Base-by-base conservation (phyloP, 164 flowering plant species). In the Vitis rupestris region DNA sequence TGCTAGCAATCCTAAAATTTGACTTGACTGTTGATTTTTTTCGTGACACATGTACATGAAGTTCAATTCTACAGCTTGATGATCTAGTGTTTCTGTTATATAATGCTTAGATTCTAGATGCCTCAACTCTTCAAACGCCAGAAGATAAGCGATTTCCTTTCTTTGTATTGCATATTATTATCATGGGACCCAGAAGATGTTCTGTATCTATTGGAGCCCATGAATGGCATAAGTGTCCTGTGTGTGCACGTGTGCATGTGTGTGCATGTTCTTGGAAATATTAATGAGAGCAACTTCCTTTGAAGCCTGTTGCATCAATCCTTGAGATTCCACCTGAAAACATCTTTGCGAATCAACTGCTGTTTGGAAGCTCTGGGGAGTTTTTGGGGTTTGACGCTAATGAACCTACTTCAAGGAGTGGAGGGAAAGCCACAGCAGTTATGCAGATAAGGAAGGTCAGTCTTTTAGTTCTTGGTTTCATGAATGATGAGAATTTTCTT, bases 381-480 rank as follows among this genome's bases (percentile, higher is more conserved):
- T 96, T 86, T 80, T 14, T 67, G 69, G 97, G 98, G 57, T 95
- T 93, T 75, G 99, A 96, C 70, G 66, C 66, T 30, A 82, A 84
- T 52, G 99, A 96, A 71, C 97, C 92, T 57, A 96, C 99, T 70
- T 93, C 99, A 69, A 85, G 91, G 73, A 93, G 99, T 82, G 99
- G 97, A 48, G 99, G 99, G 66, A 96, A 96, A 86, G 93, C 99
- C 56, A 74, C 75, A 65, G 98, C 97, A 50, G 98, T 96, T 70
- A 86, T 88, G 73, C 81, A 86, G 55, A 76, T 96, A 80, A 81
- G 90, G 64, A 85, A 86, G 95, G 98, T 89, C 27, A 68, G 78
- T 72, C 59, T 66, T 12, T 23, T 59, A n/a, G n/a, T 59, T 61
- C 72, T n/a, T 4, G 29, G 51, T 55, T 55, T 52, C 12, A 23